phyloP scores from a whole-genome alignment of 768 basidiomycete species.

The Podaxis sp. region DNA sequence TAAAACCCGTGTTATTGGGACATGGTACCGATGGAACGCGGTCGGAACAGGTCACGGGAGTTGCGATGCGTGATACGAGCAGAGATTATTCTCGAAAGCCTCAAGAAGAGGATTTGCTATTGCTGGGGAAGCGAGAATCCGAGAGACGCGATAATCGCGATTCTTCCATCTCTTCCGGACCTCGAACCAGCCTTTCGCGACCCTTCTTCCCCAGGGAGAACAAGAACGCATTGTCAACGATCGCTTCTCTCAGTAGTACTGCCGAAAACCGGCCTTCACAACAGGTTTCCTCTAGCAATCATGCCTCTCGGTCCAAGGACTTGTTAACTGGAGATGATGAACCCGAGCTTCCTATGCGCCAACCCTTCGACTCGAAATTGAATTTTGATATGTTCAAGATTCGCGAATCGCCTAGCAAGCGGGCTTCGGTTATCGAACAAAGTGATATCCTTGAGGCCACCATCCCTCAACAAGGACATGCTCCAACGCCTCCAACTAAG shows the following conservation, averaged over 20 bases:
- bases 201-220: not conserved
- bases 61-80: constrained; percentile 44
- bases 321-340: constrained; percentile 76
- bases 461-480: constrained; percentile 35
- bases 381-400: constrained; percentile 44
- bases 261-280: not conserved
- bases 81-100: constrained; percentile 18
- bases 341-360: constrained; percentile 18
- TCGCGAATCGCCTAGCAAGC: constrained; percentile 71
- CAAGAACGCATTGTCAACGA: not conserved
- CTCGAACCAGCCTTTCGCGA: not conserved
- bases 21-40: constrained; percentile 39
- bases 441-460: constrained; percentile 37
- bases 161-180: not conserved
- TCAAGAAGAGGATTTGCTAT: not conserved
- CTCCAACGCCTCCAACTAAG: constrained; percentile 20
- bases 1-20: constrained; percentile 22
- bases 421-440: constrained; percentile 63
- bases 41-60: constrained; percentile 57
- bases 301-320: constrained; percentile 42
- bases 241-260: not conserved
- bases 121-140: not conserved
- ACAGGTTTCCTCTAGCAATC: constrained; percentile 10
- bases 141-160: not conserved
- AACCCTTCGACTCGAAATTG: constrained; percentile 18